Evolutionary conservation across 306 rosid genomes (phyloP).

Genomic region (Sophora flavescens): DNA sequence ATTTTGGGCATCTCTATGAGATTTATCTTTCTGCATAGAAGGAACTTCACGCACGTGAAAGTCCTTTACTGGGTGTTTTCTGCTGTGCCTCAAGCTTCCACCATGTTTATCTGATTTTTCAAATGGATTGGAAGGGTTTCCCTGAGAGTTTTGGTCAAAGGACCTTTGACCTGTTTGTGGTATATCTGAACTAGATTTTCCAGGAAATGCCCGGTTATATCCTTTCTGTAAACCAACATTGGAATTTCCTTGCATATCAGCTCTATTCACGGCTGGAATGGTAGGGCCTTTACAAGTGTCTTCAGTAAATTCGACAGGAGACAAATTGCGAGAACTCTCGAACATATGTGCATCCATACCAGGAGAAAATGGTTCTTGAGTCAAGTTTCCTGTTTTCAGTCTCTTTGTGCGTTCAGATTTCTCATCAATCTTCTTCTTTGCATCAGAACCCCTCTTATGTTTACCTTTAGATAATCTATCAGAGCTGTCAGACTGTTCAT

Average conservation of each 20-base stretch:
- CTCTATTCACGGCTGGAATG: slow-evolving; percentile 55
- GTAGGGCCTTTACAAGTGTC: slow-evolving; percentile 60
- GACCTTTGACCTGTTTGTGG: slow-evolving; percentile 67
- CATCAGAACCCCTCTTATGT: slow-evolving; percentile 67
- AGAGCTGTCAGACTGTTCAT: slow-evolving; percentile 76
- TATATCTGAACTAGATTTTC: slow-evolving; percentile 68
- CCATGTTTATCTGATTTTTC: slow-evolving; percentile 64
- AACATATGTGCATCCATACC: slow-evolving; percentile 59
- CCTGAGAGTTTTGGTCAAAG: slow-evolving; percentile 58
- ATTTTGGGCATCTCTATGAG: slow-evolving; percentile 59
- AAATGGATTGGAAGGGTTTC: slow-evolving; percentile 59
- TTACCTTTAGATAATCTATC: slow-evolving; percentile 71
- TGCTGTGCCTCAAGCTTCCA: slow-evolving; percentile 61
- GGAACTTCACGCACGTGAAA: slow-evolving; percentile 57
- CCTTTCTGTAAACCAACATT: slow-evolving; percentile 67
- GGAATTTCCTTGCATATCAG: slow-evolving; percentile 66
- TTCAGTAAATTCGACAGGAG: slow-evolving; percentile 66
- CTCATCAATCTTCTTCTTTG: slow-evolving; percentile 62
- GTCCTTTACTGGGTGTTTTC: slow-evolving; percentile 67
- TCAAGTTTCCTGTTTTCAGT: slow-evolving; percentile 58
- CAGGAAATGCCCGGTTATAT: slow-evolving; percentile 59
- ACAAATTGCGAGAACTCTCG: slow-evolving; percentile 57
- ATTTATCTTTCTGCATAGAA: slow-evolving; percentile 58
- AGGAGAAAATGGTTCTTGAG: slow-evolving; percentile 56
- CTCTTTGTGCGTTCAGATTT: slow-evolving; percentile 66